Percentiles rank a stretch among this genome's conserved stretches.
Conservation (phyloP, 805 yeast genomes). For the Maudiozyma barnettii region DNA sequence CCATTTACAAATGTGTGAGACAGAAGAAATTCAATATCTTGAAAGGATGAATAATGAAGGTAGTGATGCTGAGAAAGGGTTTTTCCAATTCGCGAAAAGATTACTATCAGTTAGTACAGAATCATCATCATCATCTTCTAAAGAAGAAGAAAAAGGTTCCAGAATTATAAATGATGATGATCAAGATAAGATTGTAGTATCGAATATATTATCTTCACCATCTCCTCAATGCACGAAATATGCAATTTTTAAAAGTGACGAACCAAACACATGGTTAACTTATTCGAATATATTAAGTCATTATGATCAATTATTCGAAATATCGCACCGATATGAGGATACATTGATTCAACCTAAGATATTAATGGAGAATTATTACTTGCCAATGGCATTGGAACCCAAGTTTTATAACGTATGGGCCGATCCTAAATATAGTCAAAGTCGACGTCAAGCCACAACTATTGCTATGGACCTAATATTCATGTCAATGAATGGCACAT, state of each 20-base stretch:
- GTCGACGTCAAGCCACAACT: constrained; percentile 18
- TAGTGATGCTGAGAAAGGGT: not conserved
- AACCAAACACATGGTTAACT: not conserved
- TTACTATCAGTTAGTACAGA: not conserved
- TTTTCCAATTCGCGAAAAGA: not conserved
- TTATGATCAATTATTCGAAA: constrained; percentile 35
- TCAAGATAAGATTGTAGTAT: not conserved
- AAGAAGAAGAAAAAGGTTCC: not conserved
- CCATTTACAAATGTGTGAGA: constrained; percentile 11
- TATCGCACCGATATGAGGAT: constrained; percentile 34
- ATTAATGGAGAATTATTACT: constrained; percentile 20
- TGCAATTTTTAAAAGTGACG: not conserved
- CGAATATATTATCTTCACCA: too few species aligned
- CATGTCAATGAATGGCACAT: constrained; percentile 13
- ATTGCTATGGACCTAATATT: constrained; percentile 23
- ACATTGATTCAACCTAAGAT: constrained; percentile 37
- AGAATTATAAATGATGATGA: not conserved
- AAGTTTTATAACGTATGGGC: constrained; percentile 29
- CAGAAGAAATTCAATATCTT: not conserved
- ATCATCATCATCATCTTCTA: not conserved
- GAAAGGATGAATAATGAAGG: not conserved
- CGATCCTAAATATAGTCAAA: constrained; percentile 6
- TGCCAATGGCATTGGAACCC: constrained; percentile 26
- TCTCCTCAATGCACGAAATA: not conserved
- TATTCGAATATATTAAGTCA: constrained; percentile 33